Evolutionary conservation across 148 eudicot species (phyloP).

Genomic region (Chenopodium quinoa): DNA sequence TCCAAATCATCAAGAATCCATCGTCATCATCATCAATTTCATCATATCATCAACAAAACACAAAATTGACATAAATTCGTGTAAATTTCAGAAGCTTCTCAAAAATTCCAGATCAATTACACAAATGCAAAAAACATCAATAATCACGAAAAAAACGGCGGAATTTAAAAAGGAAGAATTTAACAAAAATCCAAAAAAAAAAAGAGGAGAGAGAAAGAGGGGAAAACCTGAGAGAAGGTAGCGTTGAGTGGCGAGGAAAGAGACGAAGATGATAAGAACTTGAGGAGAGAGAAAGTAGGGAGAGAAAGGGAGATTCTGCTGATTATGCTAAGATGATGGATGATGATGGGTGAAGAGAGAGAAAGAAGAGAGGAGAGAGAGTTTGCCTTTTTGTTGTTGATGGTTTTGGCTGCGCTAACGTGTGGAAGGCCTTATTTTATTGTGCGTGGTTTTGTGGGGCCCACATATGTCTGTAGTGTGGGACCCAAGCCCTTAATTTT

Average conservation of each 20-base stretch:
- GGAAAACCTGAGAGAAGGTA: constrained; percentile 25
- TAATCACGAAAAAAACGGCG: not conserved
- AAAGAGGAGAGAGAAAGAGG: not conserved
- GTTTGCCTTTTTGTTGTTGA: no score
- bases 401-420: constrained; percentile 6
- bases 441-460: not conserved
- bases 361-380: not conserved
- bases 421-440: not conserved
- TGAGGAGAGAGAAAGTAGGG: constrained; percentile 20
- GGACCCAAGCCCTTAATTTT: not conserved
- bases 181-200: not conserved
- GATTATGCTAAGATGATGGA: no score
- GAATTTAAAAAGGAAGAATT: not conserved
- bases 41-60: not conserved
- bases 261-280: constrained; percentile 23
- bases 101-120: not conserved
- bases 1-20: not conserved
- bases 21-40: not conserved
- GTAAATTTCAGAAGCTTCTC: not conserved
- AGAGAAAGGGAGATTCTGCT: no score
- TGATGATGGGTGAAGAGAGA: not conserved
- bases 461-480: not conserved
- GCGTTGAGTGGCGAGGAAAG: constrained; percentile 29
- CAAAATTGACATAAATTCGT: not conserved
- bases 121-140: not conserved